Base-by-base conservation (phyloP, 176 grass and related monocot species). In the Hordeum marinum region DNA sequence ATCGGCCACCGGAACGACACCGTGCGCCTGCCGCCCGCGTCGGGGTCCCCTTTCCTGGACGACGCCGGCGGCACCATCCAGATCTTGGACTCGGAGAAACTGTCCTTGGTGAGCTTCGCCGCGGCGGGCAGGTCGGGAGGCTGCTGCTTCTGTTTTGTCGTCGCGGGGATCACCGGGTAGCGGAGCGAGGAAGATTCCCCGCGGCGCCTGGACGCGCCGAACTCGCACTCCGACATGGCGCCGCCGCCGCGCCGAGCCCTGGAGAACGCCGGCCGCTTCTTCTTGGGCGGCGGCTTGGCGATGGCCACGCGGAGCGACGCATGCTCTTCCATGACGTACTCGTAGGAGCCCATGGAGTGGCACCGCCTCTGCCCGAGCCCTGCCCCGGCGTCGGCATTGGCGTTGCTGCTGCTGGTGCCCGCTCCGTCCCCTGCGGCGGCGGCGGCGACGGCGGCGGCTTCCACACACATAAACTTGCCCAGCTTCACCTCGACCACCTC, bases 261-360 rank as follows among this genome's bases (percentile, higher is more conserved):
- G 73, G 80, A 88, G 2, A 20, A n/a, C 18, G 81, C 81, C 0
- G 91, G 84, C 12, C 89, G 79, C 31, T 88, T 92, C 85, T 92
- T 99, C 84, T 90, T 96, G 4, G 93, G 84, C 61, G 93, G 84
- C 39, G 93, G 90, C 84, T 92, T 92, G 52, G 52, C 52, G 72
- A 99, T 92, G 29, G 92, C 75, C 13, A 98, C 95, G 36, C 81
- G 63, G 45, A 98, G 93, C n/a, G 84, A 74, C 0, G 91, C 76
- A 9, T 46, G 76, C 50, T 95, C 89, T 46, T 98, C 91, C 93
- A 98, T 90, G 37, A 98, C 89, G 88, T 98, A 98, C 89, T 95
- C 95, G 72, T 98, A 93, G 21, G 95, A 88, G 1, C 95, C 95
- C 95, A 98, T 98, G 43, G 95, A 98, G 54, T 93, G 94, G 83